Base-by-base conservation (phyloP, 2,329 filamentous ascomycete genomes). In the Hymenoscyphus fraxineus region DNA sequence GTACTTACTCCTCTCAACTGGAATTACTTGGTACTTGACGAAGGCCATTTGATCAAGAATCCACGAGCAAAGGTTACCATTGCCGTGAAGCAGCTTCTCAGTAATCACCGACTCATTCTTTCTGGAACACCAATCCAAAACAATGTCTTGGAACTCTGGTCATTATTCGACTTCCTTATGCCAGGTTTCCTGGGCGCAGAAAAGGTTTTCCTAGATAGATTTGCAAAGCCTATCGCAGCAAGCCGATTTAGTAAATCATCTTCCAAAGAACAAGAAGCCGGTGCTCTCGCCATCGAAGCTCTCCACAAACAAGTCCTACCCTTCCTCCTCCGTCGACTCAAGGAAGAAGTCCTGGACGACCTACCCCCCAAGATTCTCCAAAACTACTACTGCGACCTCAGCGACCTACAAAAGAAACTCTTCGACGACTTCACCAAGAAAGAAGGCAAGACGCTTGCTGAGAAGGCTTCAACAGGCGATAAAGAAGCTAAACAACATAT, bases 311-410 rank as follows among this genome's bases (percentile, higher is more conserved):
- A 99, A 75, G 96, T 99, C 1, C 81, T 99, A 40, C 95, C 95
- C 1, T 99, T 99, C 88, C 82, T 99, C 67, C 85, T 99, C 47
- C 92, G 95, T 66, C 93, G 95, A 72, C 84, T 99, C 71, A 99
- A 99, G 79, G 95, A 99, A 78, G 95, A 99, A 77, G 95, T 99
- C 19, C 82, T 99, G 65, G 91, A 99, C 71, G 95, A 99, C 73
- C 82, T 99, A 9, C 95, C 95, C 1, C 95, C 95, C 7, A 99
- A 99, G 86, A 99, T 99, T 73, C 81, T 99, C 60, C 95, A 99
- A 76, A 99, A 99, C 77, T 99, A 99, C 80, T 99, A 99, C 79
- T 99, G 95, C 77, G 95, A 99, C 74, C 88, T 97, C 19, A 97
- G 92, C 73, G 95, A 99, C 64, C 81, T 99, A 60, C 95, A 99